These are phyloP conservation scores for Chlorella sp. DNA, from an alignment of 139 green algal species.

Conservation along the genomic window DNA sequence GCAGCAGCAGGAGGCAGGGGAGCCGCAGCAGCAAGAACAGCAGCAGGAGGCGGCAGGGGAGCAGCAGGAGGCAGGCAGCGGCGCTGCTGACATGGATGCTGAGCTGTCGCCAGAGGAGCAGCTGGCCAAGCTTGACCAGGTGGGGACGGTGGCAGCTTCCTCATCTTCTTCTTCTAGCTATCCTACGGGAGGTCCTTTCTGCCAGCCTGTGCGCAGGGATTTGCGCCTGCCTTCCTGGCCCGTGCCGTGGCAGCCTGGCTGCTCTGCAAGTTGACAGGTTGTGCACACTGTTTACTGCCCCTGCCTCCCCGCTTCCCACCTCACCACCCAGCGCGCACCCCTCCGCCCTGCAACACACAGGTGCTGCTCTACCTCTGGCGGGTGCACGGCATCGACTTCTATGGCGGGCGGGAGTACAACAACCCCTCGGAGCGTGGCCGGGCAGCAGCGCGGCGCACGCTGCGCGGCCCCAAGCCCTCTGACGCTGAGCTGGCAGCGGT, in stretches of 20 bases:
- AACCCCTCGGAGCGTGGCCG: slow-evolving; percentile 26
- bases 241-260: not conserved
- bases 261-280: no score
- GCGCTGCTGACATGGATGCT: slow-evolving; percentile 14
- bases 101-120: slow-evolving; percentile 31
- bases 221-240: not conserved
- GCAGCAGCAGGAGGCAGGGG: slow-evolving; percentile 5
- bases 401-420: slow-evolving; percentile 62
- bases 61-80: slow-evolving; percentile 30
- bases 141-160: slow-evolving; percentile 23
- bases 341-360: not conserved
- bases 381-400: slow-evolving; percentile 94
- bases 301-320: not conserved
- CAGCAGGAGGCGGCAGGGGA: not conserved
- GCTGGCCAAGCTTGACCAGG: slow-evolving; percentile 75
- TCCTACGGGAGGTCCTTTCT: no score
- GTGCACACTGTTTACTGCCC: no score
- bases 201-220: not conserved
- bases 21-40: slow-evolving; percentile 30
- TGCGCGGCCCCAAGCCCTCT: slow-evolving; percentile 25
- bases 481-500: slow-evolving; percentile 31
- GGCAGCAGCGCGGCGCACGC: slow-evolving; percentile 18
- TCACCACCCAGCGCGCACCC: not conserved
- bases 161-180: not conserved
- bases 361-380: slow-evolving; percentile 89